Percentiles rank a stretch among this genome's conserved stretches.
Conservation (phyloP, 2,329 filamentous ascomycete species). For the Arthrobotrys iridis region DNA sequence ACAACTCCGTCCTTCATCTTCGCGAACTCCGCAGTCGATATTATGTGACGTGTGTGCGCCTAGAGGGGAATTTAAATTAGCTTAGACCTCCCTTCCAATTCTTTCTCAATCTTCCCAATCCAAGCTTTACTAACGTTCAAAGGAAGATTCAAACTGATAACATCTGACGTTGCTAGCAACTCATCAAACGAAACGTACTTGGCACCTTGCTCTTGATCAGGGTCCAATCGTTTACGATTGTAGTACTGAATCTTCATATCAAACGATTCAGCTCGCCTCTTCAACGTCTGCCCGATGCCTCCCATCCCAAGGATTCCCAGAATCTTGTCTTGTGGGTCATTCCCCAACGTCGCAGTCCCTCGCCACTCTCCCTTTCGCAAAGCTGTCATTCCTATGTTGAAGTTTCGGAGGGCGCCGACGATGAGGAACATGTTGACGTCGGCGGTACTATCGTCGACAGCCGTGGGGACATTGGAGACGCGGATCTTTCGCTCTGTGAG, state of each 20-base stretch:
- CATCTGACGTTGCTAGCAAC: constrained; percentile 75
- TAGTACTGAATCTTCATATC: constrained; percentile 80
- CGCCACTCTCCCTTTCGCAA: constrained; percentile 76
- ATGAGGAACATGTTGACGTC: constrained; percentile 84
- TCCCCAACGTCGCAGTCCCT: constrained; percentile 71
- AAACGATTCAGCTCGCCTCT: constrained; percentile 77
- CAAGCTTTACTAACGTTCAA: constrained; percentile 72
- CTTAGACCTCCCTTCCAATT: neutral
- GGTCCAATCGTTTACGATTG: constrained; percentile 73
- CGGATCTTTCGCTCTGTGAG: constrained; percentile 74
- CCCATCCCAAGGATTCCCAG: constrained; percentile 88
- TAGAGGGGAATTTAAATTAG: constrained; percentile 29
- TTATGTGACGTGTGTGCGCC: constrained; percentile 75
- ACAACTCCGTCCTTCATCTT: constrained; percentile 82
- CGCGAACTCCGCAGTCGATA: constrained; percentile 74
- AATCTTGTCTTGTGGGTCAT: constrained; percentile 80
- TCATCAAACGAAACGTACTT: constrained; percentile 79
- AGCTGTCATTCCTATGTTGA: constrained; percentile 73
- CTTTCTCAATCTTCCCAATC: neutral
- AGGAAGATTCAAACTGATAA: constrained; percentile 81
- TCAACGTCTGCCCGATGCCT: constrained; percentile 81
- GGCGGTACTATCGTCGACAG: constrained; percentile 83
- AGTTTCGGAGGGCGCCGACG: constrained; percentile 79
- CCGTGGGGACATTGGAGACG: constrained; percentile 83
- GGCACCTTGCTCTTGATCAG: constrained; percentile 67